Percentiles rank a stretch among this genome's conserved stretches.
Evolutionary conservation across 2,329 filamentous ascomycete genomes (phyloP).

Genomic region (Verticillium albo-atrum): DNA sequence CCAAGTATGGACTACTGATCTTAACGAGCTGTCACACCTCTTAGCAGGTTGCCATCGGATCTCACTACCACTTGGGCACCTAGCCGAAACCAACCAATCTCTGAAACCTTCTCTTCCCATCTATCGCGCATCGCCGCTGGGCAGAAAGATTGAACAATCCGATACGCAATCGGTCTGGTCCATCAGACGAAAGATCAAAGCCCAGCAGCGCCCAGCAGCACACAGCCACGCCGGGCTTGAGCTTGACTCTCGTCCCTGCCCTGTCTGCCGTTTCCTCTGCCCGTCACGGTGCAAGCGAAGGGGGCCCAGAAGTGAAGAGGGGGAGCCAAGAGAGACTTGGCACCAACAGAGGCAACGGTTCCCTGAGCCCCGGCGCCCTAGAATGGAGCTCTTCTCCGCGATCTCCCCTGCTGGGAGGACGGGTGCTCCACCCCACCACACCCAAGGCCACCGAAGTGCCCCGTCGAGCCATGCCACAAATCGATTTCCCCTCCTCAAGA

Average conservation of each 20-base stretch:
- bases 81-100: not conserved
- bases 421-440: not conserved
- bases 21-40: not conserved
- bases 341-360: not conserved
- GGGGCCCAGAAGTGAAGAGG: not conserved
- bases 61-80: not conserved
- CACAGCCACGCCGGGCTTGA: not conserved
- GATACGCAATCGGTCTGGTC: not conserved
- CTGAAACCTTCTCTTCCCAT: not conserved
- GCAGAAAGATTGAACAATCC: not conserved
- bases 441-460: not conserved
- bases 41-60: not conserved
- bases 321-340: not conserved
- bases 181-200: not conserved
- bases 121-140: not conserved
- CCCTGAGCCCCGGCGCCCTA: not conserved
- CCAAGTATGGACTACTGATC: not conserved
- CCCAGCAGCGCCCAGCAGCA: not conserved
- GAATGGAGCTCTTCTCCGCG: not conserved
- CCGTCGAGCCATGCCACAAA: not conserved
- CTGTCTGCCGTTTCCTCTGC: not conserved
- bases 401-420: not conserved
- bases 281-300: not conserved
- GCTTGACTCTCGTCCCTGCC: not conserved
- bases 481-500: not conserved